Conservation (phyloP, 2,329 filamentous ascomycete species). For the Rutstroemia sp. region DNA sequence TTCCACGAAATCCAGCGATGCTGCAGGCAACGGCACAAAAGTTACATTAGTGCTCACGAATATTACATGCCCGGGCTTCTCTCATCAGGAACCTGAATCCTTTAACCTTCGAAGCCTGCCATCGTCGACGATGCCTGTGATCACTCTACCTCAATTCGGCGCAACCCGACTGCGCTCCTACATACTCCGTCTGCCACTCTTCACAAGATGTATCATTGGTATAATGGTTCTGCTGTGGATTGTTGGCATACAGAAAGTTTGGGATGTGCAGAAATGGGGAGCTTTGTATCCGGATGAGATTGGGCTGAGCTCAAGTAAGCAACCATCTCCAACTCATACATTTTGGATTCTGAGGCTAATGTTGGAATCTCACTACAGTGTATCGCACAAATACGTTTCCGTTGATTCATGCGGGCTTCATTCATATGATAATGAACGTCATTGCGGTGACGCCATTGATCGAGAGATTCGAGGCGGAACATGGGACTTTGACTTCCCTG, state of each 20-base stretch:
- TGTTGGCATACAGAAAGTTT: slow-evolving; percentile 59
- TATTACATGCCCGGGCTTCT: neutral
- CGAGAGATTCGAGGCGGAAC: slow-evolving; percentile 87
- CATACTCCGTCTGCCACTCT: slow-evolving; percentile 75
- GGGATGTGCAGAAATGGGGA: slow-evolving; percentile 70
- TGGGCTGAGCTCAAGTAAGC: slow-evolving; percentile 61
- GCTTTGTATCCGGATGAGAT: slow-evolving; percentile 72
- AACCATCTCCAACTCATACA: neutral
- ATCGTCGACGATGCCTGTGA: neutral
- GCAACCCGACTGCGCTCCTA: slow-evolving; percentile 71
- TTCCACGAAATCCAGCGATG: neutral
- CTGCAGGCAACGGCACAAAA: neutral
- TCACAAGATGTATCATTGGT: slow-evolving; percentile 65
- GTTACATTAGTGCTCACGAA: neutral
- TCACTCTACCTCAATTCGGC: slow-evolving; percentile 47
- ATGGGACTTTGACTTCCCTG: slow-evolving; percentile 83
- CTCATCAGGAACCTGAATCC: neutral
- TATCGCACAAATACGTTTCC: slow-evolving; percentile 91
- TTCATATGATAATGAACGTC: slow-evolving; percentile 76
- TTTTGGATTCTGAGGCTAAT: neutral
- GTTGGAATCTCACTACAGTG: slow-evolving; percentile 44
- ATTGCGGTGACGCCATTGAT: slow-evolving; percentile 78
- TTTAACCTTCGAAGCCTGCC: neutral
- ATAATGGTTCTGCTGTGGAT: slow-evolving; percentile 64
- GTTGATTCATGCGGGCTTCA: slow-evolving; percentile 71